Percentiles rank a stretch among this genome's conserved stretches.
phyloP scores from a whole-genome alignment of 768 basidiomycete species.

The Pulveroboletus ravenelii region DNA sequence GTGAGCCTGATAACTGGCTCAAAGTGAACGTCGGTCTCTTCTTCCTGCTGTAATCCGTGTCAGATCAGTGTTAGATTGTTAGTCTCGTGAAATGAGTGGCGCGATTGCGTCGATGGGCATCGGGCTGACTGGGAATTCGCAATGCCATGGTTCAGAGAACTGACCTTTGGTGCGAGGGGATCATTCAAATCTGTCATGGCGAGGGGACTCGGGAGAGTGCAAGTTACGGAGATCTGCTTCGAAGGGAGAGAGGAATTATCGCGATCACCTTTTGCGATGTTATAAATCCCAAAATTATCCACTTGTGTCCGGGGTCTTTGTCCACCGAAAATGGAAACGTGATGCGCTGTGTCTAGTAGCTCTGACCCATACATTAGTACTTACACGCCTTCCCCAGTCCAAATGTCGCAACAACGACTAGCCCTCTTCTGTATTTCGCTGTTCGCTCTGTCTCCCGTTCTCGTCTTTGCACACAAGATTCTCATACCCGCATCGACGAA shows the following conservation, averaged over 20 bases:
- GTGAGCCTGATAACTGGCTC: slow-evolving; percentile 97
- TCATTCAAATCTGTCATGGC: slow-evolving; percentile 57
- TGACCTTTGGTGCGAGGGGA: slow-evolving; percentile 68
- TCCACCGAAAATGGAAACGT: slow-evolving; percentile 9
- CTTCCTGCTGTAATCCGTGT: slow-evolving; percentile 40
- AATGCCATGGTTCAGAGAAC: slow-evolving; percentile 24
- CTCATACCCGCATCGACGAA: slow-evolving; percentile 74
- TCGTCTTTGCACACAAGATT: slow-evolving; percentile 63
- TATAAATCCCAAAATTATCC: slow-evolving; percentile 6
- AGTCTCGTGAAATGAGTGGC: slow-evolving; percentile 26
- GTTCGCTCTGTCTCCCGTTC: slow-evolving; percentile 28
- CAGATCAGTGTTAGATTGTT: slow-evolving; percentile 24
- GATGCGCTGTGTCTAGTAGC: neutral
- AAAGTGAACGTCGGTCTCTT: slow-evolving; percentile 86
- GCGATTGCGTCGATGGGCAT: slow-evolving; percentile 24
- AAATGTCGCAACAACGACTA: slow-evolving; percentile 39
- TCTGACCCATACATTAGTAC: too few species aligned
- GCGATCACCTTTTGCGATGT: slow-evolving; percentile 16
- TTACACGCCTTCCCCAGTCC: too few species aligned
- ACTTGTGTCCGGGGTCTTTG: slow-evolving; percentile 26
- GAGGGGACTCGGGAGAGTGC: slow-evolving; percentile 12
- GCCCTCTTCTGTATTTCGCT: slow-evolving; percentile 39
- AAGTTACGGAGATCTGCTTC: slow-evolving; percentile 9
- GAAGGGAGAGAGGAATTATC: slow-evolving; percentile 18
- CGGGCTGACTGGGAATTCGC: neutral